These are phyloP conservation scores for Suillus paluster DNA, from an alignment of 768 basidiomycete species.

Conservation along the genomic window DNA sequence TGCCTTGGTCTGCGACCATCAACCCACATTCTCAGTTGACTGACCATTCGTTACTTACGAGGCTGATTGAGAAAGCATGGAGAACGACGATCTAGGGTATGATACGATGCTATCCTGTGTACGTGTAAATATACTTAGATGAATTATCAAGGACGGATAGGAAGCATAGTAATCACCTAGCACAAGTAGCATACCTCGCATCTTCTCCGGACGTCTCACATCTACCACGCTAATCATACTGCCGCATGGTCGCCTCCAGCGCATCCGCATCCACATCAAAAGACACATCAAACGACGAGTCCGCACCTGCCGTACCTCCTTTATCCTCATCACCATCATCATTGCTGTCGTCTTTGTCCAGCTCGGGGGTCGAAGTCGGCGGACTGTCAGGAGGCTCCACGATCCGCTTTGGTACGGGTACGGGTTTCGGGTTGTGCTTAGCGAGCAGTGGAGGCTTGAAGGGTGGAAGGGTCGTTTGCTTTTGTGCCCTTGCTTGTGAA, in stretches of 20 bases:
- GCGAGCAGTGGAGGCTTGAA: slow-evolving; percentile 35
- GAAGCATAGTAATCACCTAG: background rate
- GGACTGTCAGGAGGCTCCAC: background rate
- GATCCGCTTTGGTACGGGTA: background rate
- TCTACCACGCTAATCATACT: slow-evolving; percentile 26
- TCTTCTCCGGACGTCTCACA: too few species aligned
- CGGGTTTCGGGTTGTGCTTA: background rate
- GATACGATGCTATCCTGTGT: too few species aligned
- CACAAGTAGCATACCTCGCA: too few species aligned
- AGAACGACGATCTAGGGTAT: too few species aligned
- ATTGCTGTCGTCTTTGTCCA: background rate
- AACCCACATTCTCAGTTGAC: too few species aligned
- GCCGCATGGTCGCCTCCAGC: slow-evolving; percentile 36
- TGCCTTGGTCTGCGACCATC: too few species aligned
- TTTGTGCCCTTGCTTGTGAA: slow-evolving; percentile 23
- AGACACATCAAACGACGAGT: slow-evolving; percentile 37
- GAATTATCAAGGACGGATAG: background rate
- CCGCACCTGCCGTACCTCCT: slow-evolving; percentile 13
- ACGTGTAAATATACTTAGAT: background rate
- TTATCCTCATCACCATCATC: slow-evolving; percentile 1
- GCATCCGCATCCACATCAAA: slow-evolving; percentile 34
- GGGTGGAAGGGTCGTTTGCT: slow-evolving; percentile 20
- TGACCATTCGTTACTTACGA: too few species aligned
- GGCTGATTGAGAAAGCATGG: too few species aligned
- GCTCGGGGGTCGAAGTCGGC: background rate